A percentile compares a stretch with the other conserved stretches of the same genome.
Conservation (phyloP, 2,329 filamentous ascomycete genomes). For the Blastomyces parvus region DNA sequence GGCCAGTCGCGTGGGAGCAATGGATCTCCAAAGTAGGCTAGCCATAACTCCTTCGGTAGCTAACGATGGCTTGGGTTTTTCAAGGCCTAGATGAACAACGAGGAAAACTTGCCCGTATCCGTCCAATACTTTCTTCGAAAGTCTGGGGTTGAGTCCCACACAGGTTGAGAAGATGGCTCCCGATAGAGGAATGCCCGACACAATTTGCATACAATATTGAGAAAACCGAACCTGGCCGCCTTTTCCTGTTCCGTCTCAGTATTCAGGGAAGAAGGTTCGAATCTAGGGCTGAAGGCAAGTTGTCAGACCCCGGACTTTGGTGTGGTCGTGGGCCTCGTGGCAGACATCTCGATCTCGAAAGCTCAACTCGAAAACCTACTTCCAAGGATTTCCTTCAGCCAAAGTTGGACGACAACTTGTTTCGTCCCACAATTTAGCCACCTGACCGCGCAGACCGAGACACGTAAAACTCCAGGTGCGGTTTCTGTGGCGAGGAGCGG, state of each 20-base stretch:
- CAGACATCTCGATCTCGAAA: slow-evolving; percentile 4
- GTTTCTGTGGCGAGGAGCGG: not conserved
- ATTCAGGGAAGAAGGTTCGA: not conserved
- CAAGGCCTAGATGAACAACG: not conserved
- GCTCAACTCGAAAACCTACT: not conserved
- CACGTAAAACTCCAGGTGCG: not conserved
- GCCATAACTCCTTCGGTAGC: not conserved
- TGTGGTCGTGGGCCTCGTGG: not conserved
- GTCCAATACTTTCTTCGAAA: not conserved
- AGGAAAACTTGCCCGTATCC: not conserved
- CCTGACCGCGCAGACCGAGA: not conserved
- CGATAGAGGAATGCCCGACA: not conserved
- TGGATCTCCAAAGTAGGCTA: slow-evolving; percentile 2
- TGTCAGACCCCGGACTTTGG: not conserved
- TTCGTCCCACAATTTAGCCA: slow-evolving; percentile 4
- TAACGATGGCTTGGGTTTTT: not conserved
- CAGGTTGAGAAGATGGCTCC: not conserved
- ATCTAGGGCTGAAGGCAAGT: not conserved
- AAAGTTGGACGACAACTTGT: not conserved
- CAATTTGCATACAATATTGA: not conserved
- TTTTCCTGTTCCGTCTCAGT: no score
- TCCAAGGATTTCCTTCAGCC: not conserved
- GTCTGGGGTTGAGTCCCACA: not conserved
- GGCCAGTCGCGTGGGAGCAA: slow-evolving; percentile 3
- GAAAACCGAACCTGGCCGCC: not conserved